Conservation (phyloP, 1,139 yeast species). For the Geotrichum candidum region DNA sequence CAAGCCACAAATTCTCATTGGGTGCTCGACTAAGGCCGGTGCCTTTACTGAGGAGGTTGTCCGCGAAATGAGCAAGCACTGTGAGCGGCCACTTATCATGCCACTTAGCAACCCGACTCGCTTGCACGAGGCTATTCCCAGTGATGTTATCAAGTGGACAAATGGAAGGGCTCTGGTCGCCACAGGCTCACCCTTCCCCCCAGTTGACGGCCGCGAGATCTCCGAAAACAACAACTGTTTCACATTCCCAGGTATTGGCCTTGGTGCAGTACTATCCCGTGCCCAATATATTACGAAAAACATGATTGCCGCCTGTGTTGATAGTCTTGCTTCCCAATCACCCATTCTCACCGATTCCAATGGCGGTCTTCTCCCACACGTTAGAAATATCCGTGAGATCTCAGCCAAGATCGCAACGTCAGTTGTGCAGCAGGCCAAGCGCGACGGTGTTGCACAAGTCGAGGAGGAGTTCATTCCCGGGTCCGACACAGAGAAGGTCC, state of each 20-base stretch:
- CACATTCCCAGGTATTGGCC: slow-evolving; percentile 95
- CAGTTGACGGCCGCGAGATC: slow-evolving; percentile 79
- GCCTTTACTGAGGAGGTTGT: slow-evolving; percentile 86
- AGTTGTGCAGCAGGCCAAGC: slow-evolving; percentile 74
- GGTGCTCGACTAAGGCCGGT: slow-evolving; percentile 95
- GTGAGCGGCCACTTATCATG: slow-evolving; percentile 83
- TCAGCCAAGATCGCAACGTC: slow-evolving; percentile 91
- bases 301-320: slow-evolving; percentile 95
- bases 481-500: slow-evolving; percentile 45
- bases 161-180: slow-evolving; percentile 87
- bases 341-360: slow-evolving; percentile 70
- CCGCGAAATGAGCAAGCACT: slow-evolving; percentile 82
- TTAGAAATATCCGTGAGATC: slow-evolving; percentile 79
- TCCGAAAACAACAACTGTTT: slow-evolving; percentile 95
- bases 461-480: slow-evolving; percentile 48
- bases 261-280: slow-evolving; percentile 87
- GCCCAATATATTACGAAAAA: slow-evolving; percentile 73
- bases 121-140: slow-evolving; percentile 89
- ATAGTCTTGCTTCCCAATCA: slow-evolving; percentile 74
- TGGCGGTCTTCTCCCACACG: slow-evolving; percentile 82
- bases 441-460: slow-evolving; percentile 80
- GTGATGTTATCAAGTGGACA: slow-evolving; percentile 87
- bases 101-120: slow-evolving; percentile 97
- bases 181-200: slow-evolving; percentile 93
- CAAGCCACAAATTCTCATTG: slow-evolving; percentile 86